Evolutionary conservation across 2,329 filamentous ascomycete species (phyloP), one percentile per base, ranked within the genome.

Genomic region (Chalaropsis ovoidea): DNA sequence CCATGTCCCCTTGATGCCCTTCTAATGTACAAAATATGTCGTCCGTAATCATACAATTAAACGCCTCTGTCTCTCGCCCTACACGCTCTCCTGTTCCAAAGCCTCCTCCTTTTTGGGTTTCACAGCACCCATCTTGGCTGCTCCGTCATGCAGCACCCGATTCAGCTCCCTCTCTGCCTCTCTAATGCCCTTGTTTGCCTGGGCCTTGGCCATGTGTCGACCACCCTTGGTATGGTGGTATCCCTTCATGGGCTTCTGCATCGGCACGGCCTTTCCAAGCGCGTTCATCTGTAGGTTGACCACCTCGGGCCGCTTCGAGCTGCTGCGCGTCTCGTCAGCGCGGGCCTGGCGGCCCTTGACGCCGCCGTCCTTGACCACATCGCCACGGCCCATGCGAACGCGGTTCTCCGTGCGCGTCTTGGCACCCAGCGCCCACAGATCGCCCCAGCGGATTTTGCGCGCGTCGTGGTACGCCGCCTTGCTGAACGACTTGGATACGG

Each of bases 391-490:
- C 2, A 88, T 75, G 7, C 85, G 82, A 54, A 88, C 76, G 15
- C 77, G 79, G 60, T 89, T 79, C 1, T 75, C 72, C 3, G 88
- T 82, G 13, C 90, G 81, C 0, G 90, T 95, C 80, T 97, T 97
- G 24, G 92, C 93, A 0, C 94, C 94, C 0, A 97, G 79, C 0
- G 93, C 91, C 94, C 94, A 99, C 10, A 97, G 79, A 73, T 97
- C 94, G 47, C 94, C 94, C 94, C 93, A 97, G 64, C 78, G 78
- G 0, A 87, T 83, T 77, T 99, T 99, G 68, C 94, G 85, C 43
- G 94, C 94, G 73, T 97, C 94, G 71, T 89, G 90, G 77, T 93
- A 97, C 0, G 91, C 91, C 71, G 88, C 85, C 70, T 83, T 86
- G 74, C 86, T 87, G 75, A 87, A 94, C 67, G 86, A 90, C 70